Percentiles rank a stretch among this genome's conserved stretches.
Conservation (phyloP, 169 alveolate species). For the Toxoplasma gondii region DNA sequence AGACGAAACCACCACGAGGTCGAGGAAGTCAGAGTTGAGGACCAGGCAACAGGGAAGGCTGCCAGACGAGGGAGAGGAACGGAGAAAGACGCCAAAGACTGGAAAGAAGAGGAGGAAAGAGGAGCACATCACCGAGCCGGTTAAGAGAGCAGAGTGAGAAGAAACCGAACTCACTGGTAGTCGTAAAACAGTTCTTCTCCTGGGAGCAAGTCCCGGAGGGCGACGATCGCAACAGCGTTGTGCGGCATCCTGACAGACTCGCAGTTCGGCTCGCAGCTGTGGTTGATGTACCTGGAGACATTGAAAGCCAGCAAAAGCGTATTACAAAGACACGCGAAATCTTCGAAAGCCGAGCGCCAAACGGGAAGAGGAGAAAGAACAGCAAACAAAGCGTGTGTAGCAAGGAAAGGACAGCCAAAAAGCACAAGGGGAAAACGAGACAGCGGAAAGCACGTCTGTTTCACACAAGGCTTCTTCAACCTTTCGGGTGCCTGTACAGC, state of each 20-base stretch:
- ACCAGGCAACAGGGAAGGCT: neutral
- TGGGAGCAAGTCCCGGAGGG: constrained; percentile 48
- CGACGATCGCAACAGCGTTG: constrained; percentile 38
- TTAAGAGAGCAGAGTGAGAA: neutral
- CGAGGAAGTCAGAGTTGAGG: too few species aligned
- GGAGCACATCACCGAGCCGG: neutral
- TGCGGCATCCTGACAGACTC: constrained; percentile 45
- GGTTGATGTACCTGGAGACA: constrained; percentile 54
- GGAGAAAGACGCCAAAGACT: neutral
- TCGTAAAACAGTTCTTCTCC: constrained; percentile 59
- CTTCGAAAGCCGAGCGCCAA: too few species aligned
- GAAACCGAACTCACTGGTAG: constrained; percentile 54
- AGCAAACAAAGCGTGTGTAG: neutral
- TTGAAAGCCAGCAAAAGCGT: neutral
- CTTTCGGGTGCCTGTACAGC: too few species aligned
- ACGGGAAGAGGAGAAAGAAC: neutral
- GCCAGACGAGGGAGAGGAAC: neutral
- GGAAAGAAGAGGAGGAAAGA: neutral
- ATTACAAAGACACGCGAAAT: neutral
- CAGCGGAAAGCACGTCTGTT: too few species aligned
- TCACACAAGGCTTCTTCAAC: too few species aligned
- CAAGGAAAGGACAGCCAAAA: too few species aligned
- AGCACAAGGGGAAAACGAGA: neutral
- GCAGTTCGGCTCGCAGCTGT: constrained; percentile 66
- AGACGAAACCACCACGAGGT: too few species aligned